Conservation (phyloP, 2,329 filamentous ascomycete species). For the Colletotrichum incanum region DNA sequence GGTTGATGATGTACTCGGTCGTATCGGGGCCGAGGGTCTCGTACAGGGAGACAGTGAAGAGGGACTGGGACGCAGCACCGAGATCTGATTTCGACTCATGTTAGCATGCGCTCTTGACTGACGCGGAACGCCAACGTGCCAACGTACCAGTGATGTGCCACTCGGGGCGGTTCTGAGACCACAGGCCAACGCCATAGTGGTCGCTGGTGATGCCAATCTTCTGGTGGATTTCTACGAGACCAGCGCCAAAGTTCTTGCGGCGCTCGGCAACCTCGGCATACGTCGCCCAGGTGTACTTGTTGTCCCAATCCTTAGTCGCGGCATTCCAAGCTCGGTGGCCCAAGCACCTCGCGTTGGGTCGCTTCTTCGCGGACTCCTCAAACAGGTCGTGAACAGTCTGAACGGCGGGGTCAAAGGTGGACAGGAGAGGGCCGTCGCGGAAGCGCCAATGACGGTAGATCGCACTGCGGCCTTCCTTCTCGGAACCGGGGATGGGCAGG, state of each 20-base stretch:
- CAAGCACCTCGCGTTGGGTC: constrained; percentile 80
- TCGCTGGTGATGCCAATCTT: constrained; percentile 73
- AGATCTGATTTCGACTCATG: constrained; percentile 73
- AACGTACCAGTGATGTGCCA: constrained; percentile 84
- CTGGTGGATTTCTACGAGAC: constrained; percentile 86
- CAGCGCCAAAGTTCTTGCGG: constrained; percentile 87
- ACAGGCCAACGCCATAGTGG: constrained; percentile 84
- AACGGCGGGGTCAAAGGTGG: constrained; percentile 79
- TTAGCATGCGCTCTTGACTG: constrained; percentile 1
- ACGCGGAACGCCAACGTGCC: constrained; percentile 44
- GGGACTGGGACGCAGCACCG: constrained; percentile 86
- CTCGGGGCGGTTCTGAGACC: constrained; percentile 89
- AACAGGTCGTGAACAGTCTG: constrained; percentile 87
- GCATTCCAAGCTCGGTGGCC: constrained; percentile 87
- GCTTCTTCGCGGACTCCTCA: constrained; percentile 75
- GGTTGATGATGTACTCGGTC: constrained; percentile 96
- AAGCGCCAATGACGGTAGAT: constrained; percentile 90
- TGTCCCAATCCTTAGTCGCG: constrained; percentile 78
- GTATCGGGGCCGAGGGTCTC: constrained; percentile 94
- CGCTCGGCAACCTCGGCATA: constrained; percentile 86
- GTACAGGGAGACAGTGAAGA: constrained; percentile 95
- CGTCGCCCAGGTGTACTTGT: constrained; percentile 86
- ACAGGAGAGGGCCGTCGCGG: constrained; percentile 78
- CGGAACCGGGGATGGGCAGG: constrained; percentile 81
- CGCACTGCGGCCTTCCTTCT: constrained; percentile 79